Percentiles rank a stretch among this genome's conserved stretches.
These are phyloP conservation scores for thale cress (Arabidopsis thaliana) DNA, from an alignment of 345 rosid genomes.

Conservation along the genomic window TAIR10.1 NC_003076.8:1358001-1358500, in stretches of 20 bases:
- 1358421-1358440: slow-evolving; percentile 57
- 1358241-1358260: slow-evolving; percentile 8
- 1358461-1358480: slow-evolving; percentile 91
- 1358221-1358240: background rate
- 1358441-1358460: slow-evolving; percentile 73
- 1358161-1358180: slow-evolving; percentile 90
- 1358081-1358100: slow-evolving; percentile 60
- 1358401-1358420: slow-evolving; percentile 81
- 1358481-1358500: slow-evolving; percentile 94
- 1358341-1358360: background rate
- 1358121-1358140: slow-evolving; percentile 95
- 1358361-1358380: slow-evolving; percentile 57
- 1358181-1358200: slow-evolving; percentile 50
- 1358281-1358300: slow-evolving; percentile 4
- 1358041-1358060: slow-evolving; percentile 83
- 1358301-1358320: background rate
- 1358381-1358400: slow-evolving; percentile 96
- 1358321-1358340: background rate
- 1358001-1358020: background rate
- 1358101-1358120: slow-evolving; percentile 69
- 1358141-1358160: slow-evolving; percentile 95
- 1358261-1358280: background rate
- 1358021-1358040: background rate
- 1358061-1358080: slow-evolving; percentile 76
- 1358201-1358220: background rate